A percentile compares a stretch with the other conserved stretches of the same genome.
Conservation (phyloP, 2,329 filamentous ascomycete species). For the Alternaria viburni region DNA sequence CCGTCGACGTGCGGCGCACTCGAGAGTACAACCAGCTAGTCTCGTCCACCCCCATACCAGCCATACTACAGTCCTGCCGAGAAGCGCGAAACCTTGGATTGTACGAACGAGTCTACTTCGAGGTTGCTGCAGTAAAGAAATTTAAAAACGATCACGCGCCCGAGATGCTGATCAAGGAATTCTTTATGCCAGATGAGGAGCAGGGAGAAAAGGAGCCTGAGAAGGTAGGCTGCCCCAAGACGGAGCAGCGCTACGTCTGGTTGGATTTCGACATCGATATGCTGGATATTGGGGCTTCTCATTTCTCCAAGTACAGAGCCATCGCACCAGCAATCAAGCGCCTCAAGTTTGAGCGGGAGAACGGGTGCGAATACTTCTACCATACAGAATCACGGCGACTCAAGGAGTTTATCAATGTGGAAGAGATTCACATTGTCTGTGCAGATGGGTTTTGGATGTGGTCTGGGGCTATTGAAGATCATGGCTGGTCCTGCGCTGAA, state of each 20-base stretch:
- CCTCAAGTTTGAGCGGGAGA: conserved; percentile 9
- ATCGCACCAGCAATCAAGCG: conserved; percentile 8
- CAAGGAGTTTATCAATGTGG: background rate
- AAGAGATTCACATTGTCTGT: conserved; percentile 13
- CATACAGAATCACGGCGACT: too few relatives aligned
- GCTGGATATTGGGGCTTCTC: background rate
- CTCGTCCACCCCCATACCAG: conserved; percentile 10
- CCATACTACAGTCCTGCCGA: conserved; percentile 9
- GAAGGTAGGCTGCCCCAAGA: background rate
- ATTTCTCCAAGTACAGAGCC: background rate
- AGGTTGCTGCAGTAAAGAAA: background rate
- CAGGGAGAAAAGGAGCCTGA: background rate
- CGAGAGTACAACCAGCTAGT: too few relatives aligned
- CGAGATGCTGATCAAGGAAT: background rate
- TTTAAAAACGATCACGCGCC: background rate
- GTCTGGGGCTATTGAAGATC: background rate
- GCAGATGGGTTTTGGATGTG: conserved; percentile 8
- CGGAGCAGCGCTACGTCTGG: conserved; percentile 8
- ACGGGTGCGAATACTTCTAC: too few relatives aligned
- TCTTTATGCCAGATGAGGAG: background rate
- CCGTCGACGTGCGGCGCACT: conserved; percentile 15
- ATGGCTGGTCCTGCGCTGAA: conserved; percentile 2
- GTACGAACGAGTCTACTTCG: conserved; percentile 60
- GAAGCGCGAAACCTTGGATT: conserved; percentile 13
- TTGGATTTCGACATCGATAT: conserved; percentile 11